Evolutionary conservation across 257 asterid genomes (phyloP), one percentile per base, ranked within the genome.

Genomic region (Nyctanthes arbortristis): DNA sequence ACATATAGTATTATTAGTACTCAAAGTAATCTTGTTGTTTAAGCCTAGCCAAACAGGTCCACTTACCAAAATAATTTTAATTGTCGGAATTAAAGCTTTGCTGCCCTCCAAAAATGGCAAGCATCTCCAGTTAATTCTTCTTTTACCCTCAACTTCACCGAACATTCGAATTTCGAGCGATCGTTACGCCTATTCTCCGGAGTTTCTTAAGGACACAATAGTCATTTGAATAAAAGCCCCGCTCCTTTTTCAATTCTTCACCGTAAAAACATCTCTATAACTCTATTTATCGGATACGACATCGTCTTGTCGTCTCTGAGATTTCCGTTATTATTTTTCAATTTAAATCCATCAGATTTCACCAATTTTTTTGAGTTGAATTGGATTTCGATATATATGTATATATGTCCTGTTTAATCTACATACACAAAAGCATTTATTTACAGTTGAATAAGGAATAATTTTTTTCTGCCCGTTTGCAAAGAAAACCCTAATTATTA

Each of bases 401-500:
- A n/a, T n/a, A n/a, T n/a, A n/a, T n/a, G n/a, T n/a, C n/a, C n/a
- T 52, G 30, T 8, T 39, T 39, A 14, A 39, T 2, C 47, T 39
- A 39, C 13, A 9, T 11, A 39, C 13, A 39, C 16, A 25, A 14
- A 35, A 8, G 59, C 30, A 52, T 52, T 52, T 52, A 8, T 20
- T 20, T 52, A 22, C 29, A 9, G 31, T 52, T 22, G 59, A 52
- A 20, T 22, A 9, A 22, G 30, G 59, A 52, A 52, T 52, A 13
- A 10, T n/a, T 20, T 14, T 22, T 49, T n/a, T n/a, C n/a, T n/a
- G 16, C 31, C 24, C 16, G 20, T 43, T 13, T 14, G 22, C 14
- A 43, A 43, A 2, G 20, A 65, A 72, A 83, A 65, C 88, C 85
- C 82, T 75, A 83, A 67, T 67, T 37, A 14, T 68, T 71, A 35